Evolutionary conservation across 345 rosid genomes (phyloP), one percentile per base, ranked within the genome.

Genomic region (Acer campestre): DNA sequence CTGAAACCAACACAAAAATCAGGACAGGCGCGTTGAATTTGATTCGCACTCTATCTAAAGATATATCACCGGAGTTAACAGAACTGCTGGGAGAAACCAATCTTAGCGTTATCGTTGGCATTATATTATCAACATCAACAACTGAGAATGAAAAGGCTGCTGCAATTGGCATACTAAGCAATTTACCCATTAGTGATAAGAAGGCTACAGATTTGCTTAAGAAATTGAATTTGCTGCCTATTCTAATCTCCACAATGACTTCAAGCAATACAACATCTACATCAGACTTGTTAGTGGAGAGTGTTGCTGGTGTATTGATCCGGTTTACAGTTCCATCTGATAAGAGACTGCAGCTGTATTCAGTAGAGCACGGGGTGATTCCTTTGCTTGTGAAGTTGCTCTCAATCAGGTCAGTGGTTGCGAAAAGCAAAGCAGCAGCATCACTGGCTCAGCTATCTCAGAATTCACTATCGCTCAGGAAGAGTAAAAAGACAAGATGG

Each of bases 381-480:
- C 89, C 90, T 23, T 75, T 82, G 71, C 92, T 91, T 22, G 87
- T 91, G 67, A 87, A 88, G 78, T 51, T 85, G 38, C 78, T 91
- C 10, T 80, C 96, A 68, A 77, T 67, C 4, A 87, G 83, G 8
- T 86, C 92, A 12, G 27, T 80, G 3, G 59, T 82, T 35, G 88
- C 90, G 1, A 91, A 84, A 80, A 59, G 74, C 25, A 82, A 83
- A 77, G 92, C 96, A 27, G 93, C 93, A 4, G 75, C 75, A n/a
- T 80, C 93, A 35, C 85, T 91, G 6, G 85, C 92, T 68, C 96
- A 91, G 66, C 82, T 90, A 51, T 90, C 93, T 6, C 90, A 91
- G 81, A 91, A 86, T 69, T 73, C 93, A 11, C 29, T 84, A 1
- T 79, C 90, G 14, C 90, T 90, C 2, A 61, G 79, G 14, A 90